Conservation (phyloP, 2,329 filamentous ascomycete genomes). For the Paecilomyces dactylethromorphus region DNA sequence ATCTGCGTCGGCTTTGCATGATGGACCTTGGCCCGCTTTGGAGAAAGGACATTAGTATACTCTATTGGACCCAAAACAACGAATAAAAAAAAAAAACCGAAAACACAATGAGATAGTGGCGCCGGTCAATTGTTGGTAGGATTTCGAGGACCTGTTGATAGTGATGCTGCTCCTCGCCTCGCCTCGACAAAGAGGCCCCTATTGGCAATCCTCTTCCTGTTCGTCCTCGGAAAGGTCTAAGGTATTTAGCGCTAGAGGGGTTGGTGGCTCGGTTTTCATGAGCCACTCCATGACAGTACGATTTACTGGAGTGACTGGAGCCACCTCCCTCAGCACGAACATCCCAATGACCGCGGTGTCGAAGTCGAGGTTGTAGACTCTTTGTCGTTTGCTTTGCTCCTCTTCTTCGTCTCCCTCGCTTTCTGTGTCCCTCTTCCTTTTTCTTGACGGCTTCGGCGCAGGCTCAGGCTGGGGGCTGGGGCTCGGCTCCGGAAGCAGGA, state of each 20-base stretch:
- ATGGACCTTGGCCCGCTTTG: conserved; percentile 67
- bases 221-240: not conserved
- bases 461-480: not conserved
- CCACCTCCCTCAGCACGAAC: not conserved
- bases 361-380: not conserved
- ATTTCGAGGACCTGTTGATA: not conserved
- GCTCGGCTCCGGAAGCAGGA: not conserved
- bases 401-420: not conserved
- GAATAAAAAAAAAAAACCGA: not conserved
- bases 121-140: not conserved
- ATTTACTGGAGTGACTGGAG: not conserved
- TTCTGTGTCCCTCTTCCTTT: not conserved
- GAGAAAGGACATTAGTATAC: conserved; percentile 17
- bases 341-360: not conserved
- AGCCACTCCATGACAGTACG: not conserved
- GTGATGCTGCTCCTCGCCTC: not conserved
- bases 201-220: not conserved
- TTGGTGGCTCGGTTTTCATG: not conserved
- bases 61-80: not conserved
- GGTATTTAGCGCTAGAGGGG: not conserved
- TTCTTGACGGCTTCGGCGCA: not conserved
- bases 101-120: not conserved
- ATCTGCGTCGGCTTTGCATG: conserved; percentile 59
- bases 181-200: not conserved
- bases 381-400: not conserved